A percentile compares a stretch with the other conserved stretches of the same genome.
Evolutionary conservation across 2,329 filamentous ascomycete genomes (phyloP).

Genomic region (Monilinia vaccinii-corymbosi): DNA sequence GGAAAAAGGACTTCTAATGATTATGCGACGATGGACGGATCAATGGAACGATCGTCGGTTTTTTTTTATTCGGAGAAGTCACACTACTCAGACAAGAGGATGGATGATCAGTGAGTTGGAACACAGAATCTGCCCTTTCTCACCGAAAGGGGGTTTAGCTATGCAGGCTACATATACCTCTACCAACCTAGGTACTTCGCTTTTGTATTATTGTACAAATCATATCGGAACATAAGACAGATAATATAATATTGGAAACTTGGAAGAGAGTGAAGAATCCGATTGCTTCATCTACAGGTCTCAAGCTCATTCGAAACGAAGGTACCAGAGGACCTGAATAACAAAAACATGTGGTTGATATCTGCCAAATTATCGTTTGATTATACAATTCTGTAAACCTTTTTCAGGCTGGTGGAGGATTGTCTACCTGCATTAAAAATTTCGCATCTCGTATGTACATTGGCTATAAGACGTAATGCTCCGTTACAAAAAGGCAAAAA

Average conservation of each 20-base stretch:
- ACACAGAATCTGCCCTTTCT: not conserved
- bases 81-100: not conserved
- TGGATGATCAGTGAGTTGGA: not conserved
- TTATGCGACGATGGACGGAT: not conserved
- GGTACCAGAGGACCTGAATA: not conserved
- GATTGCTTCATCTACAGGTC: not conserved
- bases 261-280: not conserved
- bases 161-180: not conserved
- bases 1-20: not conserved
- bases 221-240: too few species aligned
- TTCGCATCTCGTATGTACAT: not conserved
- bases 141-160: not conserved
- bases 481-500: not conserved
- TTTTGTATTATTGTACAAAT: constrained; percentile 1
- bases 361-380: not conserved
- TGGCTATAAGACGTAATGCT: not conserved
- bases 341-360: not conserved
- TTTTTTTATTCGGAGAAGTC: not conserved
- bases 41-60: not conserved
- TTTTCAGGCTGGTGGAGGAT: not conserved
- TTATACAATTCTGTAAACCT: not conserved
- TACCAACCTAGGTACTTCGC: not conserved
- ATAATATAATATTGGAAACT: not conserved
- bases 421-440: not conserved
- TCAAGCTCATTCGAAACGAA: not conserved